Conservation (phyloP, 768 basidiomycete species). For the Leccinum rimulosum region DNA sequence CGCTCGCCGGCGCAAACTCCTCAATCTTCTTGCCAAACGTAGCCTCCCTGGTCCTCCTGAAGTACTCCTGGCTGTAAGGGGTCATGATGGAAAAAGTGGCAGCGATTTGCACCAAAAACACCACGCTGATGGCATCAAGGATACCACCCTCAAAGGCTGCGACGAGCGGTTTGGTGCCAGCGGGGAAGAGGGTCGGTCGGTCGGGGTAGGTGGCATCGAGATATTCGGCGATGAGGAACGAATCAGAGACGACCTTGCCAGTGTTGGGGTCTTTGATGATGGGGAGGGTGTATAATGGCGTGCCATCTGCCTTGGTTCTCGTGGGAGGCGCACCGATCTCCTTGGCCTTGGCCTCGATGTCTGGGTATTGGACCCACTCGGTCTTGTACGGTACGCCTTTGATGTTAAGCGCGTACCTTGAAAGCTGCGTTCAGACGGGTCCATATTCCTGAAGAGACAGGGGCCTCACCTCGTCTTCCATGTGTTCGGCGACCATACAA, state of each 20-base stretch:
- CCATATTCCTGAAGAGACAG: neutral
- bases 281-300: constrained; percentile 39
- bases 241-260: constrained; percentile 13
- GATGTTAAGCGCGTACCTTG: constrained; percentile 38
- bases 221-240: constrained; percentile 42
- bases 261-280: constrained; percentile 41
- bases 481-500: constrained; percentile 39
- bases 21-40: constrained; percentile 33
- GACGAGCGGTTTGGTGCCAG: too few species aligned
- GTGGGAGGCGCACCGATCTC: constrained; percentile 34
- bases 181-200: too few species aligned
- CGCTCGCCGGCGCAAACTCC: constrained; percentile 34
- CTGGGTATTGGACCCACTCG: constrained; percentile 43
- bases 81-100: constrained; percentile 18
- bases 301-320: constrained; percentile 29
- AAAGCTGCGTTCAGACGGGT: neutral
- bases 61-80: constrained; percentile 31
- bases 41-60: constrained; percentile 34
- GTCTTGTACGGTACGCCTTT: constrained; percentile 42
- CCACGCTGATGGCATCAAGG: constrained; percentile 4
- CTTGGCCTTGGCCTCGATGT: constrained; percentile 37
- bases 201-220: constrained; percentile 39
- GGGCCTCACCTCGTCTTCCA: constrained; percentile 42
- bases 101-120: constrained; percentile 17
- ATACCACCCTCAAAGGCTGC: neutral